Percentiles rank a stretch among this genome's conserved stretches.
These are phyloP conservation scores for Danielozyma ontarioensis DNA, from an alignment of 805 yeast species.

Conservation along the genomic window DNA sequence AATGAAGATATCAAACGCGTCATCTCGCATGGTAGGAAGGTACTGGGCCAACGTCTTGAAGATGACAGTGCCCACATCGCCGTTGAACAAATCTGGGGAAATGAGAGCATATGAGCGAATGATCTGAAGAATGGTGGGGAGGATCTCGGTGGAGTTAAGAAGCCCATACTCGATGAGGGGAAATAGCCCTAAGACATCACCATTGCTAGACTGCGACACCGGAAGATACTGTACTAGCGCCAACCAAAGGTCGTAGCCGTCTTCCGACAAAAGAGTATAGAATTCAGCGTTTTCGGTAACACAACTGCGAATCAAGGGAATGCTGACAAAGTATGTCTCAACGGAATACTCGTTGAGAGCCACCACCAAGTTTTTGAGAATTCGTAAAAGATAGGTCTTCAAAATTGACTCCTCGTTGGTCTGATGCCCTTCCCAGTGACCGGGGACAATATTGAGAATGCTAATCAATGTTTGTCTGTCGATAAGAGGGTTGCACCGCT, in stretches of 20 bases:
- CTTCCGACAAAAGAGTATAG: conserved; percentile 66
- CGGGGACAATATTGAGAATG: conserved; percentile 56
- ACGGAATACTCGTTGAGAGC: conserved; percentile 52
- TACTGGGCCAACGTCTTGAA: conserved; percentile 51
- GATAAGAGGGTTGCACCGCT: conserved; percentile 60
- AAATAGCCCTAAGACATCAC: conserved; percentile 41
- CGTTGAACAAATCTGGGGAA: conserved; percentile 35
- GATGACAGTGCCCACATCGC: conserved; percentile 32
- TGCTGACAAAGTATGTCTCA: conserved; percentile 46
- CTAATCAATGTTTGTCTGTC: conserved; percentile 46
- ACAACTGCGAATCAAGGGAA: conserved; percentile 66
- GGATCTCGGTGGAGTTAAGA: conserved; percentile 65
- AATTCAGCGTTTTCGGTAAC: conserved; percentile 39
- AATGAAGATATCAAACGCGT: conserved; percentile 52
- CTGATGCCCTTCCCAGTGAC: conserved; percentile 58
- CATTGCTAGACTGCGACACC: conserved; percentile 18
- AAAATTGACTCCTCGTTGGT: conserved; percentile 30
- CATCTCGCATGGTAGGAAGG: conserved; percentile 63
- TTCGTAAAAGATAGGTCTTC: conserved; percentile 40
- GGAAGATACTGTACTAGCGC: conserved; percentile 62
- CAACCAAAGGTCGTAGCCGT: conserved; percentile 84
- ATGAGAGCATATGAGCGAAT: conserved; percentile 58
- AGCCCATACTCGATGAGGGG: conserved; percentile 55
- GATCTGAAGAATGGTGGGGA: conserved; percentile 59
- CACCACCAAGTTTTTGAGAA: conserved; percentile 50